These are phyloP conservation scores for Fusarium albidum DNA, from an alignment of 2,329 filamentous ascomycete species.

Conservation along the genomic window DNA sequence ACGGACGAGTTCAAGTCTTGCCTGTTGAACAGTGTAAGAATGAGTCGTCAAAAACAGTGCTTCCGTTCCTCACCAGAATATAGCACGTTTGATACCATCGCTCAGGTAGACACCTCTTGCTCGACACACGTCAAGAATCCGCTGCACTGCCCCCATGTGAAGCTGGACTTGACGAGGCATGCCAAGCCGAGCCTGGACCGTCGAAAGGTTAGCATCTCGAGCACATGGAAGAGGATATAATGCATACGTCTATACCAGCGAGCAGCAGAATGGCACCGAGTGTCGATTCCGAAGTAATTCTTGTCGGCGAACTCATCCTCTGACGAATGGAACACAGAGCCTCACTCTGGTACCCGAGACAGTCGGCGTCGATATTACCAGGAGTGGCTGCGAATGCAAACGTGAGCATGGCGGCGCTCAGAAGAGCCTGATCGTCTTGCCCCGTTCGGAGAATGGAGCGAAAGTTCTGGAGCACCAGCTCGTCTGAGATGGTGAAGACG, in stretches of 20 bases:
- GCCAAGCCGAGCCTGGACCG: constrained; percentile 46
- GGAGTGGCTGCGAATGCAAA: constrained; percentile 43
- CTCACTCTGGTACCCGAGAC: constrained; percentile 46
- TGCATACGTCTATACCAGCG: constrained; percentile 51
- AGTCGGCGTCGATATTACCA: constrained; percentile 42
- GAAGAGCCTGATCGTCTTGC: constrained; percentile 46
- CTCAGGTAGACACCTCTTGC: constrained; percentile 42
- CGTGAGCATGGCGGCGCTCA: constrained; percentile 51
- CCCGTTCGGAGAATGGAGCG: constrained; percentile 45
- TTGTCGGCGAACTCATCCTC: constrained; percentile 41
- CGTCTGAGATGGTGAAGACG: constrained; percentile 48
- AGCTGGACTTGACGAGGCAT: constrained; percentile 49
- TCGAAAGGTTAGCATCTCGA: constrained; percentile 9
- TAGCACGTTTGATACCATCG: constrained; percentile 53
- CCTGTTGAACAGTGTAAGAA: constrained; percentile 37
- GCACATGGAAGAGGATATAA: not conserved
- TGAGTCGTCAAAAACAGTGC: not conserved
- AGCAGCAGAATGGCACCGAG: constrained; percentile 53
- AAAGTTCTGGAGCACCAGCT: constrained; percentile 50
- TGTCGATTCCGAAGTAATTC: constrained; percentile 46
- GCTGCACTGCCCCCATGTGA: constrained; percentile 50
- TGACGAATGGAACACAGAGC: constrained; percentile 45
- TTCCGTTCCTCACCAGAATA: constrained; percentile 50
- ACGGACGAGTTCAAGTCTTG: constrained; percentile 53
- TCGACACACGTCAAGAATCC: constrained; percentile 45